These are phyloP conservation scores for Naganishia liquefaciens DNA, from an alignment of 1,284 basidiomycete genomes.

Conservation along the genomic window DNA sequence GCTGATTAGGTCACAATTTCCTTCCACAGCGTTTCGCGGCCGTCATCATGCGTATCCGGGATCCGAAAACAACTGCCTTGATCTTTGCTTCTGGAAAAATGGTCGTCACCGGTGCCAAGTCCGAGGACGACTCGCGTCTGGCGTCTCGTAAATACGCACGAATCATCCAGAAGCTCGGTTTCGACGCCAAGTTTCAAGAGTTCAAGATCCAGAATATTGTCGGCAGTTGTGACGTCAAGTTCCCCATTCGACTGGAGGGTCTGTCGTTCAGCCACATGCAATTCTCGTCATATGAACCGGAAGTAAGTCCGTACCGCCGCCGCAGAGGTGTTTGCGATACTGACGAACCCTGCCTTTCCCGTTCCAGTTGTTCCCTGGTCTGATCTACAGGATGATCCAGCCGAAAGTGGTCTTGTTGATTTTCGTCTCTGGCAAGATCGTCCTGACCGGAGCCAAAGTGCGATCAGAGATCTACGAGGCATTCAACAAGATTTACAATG, in stretches of 20 bases:
- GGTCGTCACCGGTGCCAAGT: slow-evolving; percentile 99
- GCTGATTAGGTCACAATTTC: slow-evolving; percentile 36
- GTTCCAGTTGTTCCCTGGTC: slow-evolving; percentile 87
- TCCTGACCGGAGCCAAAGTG: slow-evolving; percentile 98
- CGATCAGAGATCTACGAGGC: slow-evolving; percentile 99
- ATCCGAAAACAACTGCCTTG: slow-evolving; percentile 98
- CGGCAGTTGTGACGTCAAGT: slow-evolving; percentile 97
- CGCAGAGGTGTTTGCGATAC: neutral
- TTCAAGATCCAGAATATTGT: slow-evolving; percentile 99
- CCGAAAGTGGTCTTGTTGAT: slow-evolving; percentile 98
- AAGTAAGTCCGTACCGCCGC: slow-evolving; percentile 60
- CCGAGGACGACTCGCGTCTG: slow-evolving; percentile 94
- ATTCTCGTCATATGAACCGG: slow-evolving; percentile 96
- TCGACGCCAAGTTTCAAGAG: slow-evolving; percentile 98
- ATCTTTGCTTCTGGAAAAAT: slow-evolving; percentile 99
- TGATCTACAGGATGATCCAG: slow-evolving; percentile 99
- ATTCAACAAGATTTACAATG: slow-evolving; percentile 98
- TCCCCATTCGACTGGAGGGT: slow-evolving; percentile 97
- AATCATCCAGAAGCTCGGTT: slow-evolving; percentile 98
- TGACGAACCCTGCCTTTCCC: neutral
- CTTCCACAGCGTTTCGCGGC: slow-evolving; percentile 93
- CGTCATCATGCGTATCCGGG: slow-evolving; percentile 99
- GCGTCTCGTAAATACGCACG: slow-evolving; percentile 98
- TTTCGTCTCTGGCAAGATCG: slow-evolving; percentile 99
- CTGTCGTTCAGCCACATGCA: slow-evolving; percentile 97